A percentile compares a stretch with the other conserved stretches of the same genome.
Evolutionary conservation across 805 yeast genomes (phyloP).

Genomic region (Candida schatavii): DNA sequence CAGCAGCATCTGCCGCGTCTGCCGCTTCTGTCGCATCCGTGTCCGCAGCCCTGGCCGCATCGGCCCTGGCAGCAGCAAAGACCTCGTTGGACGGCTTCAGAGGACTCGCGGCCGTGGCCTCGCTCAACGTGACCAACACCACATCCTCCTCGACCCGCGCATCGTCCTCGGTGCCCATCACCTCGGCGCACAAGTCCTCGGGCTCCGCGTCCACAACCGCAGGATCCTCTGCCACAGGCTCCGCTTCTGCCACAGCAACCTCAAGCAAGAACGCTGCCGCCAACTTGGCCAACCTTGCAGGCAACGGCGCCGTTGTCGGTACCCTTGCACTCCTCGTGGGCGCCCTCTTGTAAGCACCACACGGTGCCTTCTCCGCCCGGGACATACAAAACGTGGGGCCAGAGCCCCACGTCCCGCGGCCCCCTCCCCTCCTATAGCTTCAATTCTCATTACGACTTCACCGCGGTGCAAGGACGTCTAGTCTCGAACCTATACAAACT

Average conservation of each 20-base stretch:
- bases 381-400: too few relatives aligned
- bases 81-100: conserved; percentile 9
- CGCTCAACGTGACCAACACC: conserved; percentile 8
- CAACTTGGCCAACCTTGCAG: background rate
- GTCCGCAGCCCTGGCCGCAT: conserved; percentile 9
- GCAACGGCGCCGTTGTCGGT: conserved; percentile 18
- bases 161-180: conserved; percentile 4
- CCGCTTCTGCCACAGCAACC: conserved; percentile 9
- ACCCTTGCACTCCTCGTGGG: conserved; percentile 23
- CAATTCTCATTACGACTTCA: conserved; percentile 2
- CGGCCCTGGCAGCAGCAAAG: conserved; percentile 10
- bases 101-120: conserved; percentile 7
- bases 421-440: conserved; percentile 1
- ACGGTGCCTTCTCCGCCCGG: background rate
- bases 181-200: conserved; percentile 5
- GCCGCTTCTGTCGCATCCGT: conserved; percentile 6
- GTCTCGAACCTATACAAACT: background rate
- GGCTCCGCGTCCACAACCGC: conserved; percentile 5
- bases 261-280: conserved; percentile 11
- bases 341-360: conserved; percentile 15
- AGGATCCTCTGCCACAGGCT: conserved; percentile 5
- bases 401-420: too few relatives aligned
- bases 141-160: conserved; percentile 4
- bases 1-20: too few relatives aligned
- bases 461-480: background rate